phyloP scores from a whole-genome alignment of 371 early-diverging fungal genomes.

The Rhizopus arrhizus region DNA sequence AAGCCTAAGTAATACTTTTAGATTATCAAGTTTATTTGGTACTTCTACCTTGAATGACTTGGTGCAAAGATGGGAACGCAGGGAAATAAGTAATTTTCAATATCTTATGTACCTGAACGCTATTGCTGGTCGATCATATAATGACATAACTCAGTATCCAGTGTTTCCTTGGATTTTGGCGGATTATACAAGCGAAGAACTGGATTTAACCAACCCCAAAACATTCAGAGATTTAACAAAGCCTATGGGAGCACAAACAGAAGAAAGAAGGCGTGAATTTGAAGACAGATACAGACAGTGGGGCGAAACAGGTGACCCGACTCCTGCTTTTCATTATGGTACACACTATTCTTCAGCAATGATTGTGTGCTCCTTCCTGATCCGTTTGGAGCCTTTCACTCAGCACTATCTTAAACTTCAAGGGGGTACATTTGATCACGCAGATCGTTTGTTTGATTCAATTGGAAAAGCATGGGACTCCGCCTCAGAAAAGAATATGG shows the following conservation, averaged over 20 bases:
- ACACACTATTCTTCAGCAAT: conserved; percentile 90
- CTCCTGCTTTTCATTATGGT: conserved; percentile 86
- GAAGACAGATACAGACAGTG: conserved; percentile 62
- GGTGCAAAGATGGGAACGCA: conserved; percentile 72
- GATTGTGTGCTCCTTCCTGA: conserved; percentile 81
- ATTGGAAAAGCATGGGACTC: conserved; percentile 71
- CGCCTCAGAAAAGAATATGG: conserved; percentile 74
- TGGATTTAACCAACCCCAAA: conserved; percentile 71
- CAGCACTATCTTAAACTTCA: conserved; percentile 77
- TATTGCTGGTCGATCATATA: conserved; percentile 75
- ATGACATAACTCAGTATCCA: conserved; percentile 72
- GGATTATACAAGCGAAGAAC: conserved; percentile 66
- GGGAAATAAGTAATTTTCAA: conserved; percentile 85
- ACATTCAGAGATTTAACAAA: conserved; percentile 83
- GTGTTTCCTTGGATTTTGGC: conserved; percentile 79
- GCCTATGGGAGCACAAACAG: conserved; percentile 85
- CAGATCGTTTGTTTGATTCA: conserved; percentile 70
- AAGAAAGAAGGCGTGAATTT: conserved; percentile 62
- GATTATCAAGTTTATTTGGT: conserved; percentile 63
- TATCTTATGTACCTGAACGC: conserved; percentile 89
- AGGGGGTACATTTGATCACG: conserved; percentile 89
- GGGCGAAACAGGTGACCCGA: conserved; percentile 73
- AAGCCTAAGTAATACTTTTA: conserved; percentile 47
- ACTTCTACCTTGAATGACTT: conserved; percentile 69
- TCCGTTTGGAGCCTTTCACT: conserved; percentile 87